Base-by-base conservation (phyloP, 192 early-diverging fungal species). In the Funneliformis geosporum region DNA sequence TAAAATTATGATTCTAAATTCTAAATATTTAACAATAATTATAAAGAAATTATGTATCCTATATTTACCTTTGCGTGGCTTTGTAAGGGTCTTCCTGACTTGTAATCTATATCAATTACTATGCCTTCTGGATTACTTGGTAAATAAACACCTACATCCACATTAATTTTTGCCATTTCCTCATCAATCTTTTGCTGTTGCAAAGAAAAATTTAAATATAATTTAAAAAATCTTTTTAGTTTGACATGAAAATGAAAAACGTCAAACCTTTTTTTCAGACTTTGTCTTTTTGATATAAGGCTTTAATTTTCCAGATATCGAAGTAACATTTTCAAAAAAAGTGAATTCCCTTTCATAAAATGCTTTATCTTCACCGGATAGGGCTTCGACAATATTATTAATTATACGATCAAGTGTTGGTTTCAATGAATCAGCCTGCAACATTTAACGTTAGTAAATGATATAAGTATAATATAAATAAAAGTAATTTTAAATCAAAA, bases 331-430 rank as follows among this genome's bases (percentile, higher is more conserved):
- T 76, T 86, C 87, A 87, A 99, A 99, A 90, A 99, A 99, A 43
- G 81, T 84, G 84, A 99, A 99, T 83, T 99, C 98, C 78, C 97
- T 92, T 83, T 98, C 93, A 79, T 96, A 99, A 84, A 99, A 99
- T 18, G 76, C 86, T 75, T 94, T 93, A 82, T 97, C 97, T 6
- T 87, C 86, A 25, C 96, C 97, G 9, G 95, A 94, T n/a, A 99
- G 86, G 8, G 89, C 86, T 0, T 82, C 83, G 2, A 96, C 92
- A 67, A 99, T 93, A 62, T 90, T 92, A 3, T 88, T 82, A 79
- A 97, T 96, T 40, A 99, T 94, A 25, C 92, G 87, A 61, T 99
- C 98, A 25, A 99, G 83, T 9, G 88, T 85, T 11, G 97, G 96
- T 76, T 99, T 99, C 28, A 99, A 83, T 9, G 94, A 76, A 82